Percentiles rank a stretch among this genome's conserved stretches.
Conservation (phyloP, 495 filamentous ascomycete species). For the Penicillium malachiteum region DNA sequence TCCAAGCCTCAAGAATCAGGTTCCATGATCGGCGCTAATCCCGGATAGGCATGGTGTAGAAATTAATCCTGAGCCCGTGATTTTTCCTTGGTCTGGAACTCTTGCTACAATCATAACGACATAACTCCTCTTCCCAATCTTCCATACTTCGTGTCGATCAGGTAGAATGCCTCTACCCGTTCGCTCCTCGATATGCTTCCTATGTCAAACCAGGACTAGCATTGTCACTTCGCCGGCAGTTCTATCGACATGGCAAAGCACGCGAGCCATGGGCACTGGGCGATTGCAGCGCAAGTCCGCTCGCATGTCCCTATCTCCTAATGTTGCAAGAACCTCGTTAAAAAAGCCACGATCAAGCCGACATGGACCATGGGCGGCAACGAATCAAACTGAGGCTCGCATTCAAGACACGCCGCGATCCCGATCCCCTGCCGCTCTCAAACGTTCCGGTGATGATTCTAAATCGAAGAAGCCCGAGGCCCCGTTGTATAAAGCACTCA, state of each 20-base stretch:
- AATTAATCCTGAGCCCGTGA: conserved; percentile 21
- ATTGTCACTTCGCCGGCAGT: conserved; percentile 13
- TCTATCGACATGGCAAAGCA: conserved; percentile 32
- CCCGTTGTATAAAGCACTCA: conserved; percentile 76
- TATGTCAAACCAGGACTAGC: conserved; percentile 37
- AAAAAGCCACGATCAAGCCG: conserved; percentile 40
- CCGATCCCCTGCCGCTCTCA: conserved; percentile 41
- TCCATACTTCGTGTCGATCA: conserved; percentile 13
- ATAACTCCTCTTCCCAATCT: not conserved
- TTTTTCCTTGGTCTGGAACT: conserved; percentile 15
- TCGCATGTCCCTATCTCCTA: conserved; percentile 77
- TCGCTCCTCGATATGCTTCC: conserved; percentile 35
- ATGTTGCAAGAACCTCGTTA: conserved; percentile 56
- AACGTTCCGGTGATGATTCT: conserved; percentile 34
- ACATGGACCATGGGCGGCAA: conserved; percentile 68
- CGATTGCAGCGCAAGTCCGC: conserved; percentile 53
- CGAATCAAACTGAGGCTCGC: conserved; percentile 75
- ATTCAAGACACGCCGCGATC: conserved; percentile 42
- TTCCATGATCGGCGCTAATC: conserved; percentile 31
- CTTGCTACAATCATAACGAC: not conserved
- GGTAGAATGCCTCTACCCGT: conserved; percentile 37
- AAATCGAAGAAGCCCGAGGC: conserved; percentile 41
- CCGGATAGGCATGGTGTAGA: conserved; percentile 19
- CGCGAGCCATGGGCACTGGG: conserved; percentile 40
- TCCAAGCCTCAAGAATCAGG: conserved; percentile 22